Evolutionary conservation across 1,139 yeast genomes (phyloP), one percentile per base, ranked within the genome.

Genomic region (Suhomyces chickasaworum): DNA sequence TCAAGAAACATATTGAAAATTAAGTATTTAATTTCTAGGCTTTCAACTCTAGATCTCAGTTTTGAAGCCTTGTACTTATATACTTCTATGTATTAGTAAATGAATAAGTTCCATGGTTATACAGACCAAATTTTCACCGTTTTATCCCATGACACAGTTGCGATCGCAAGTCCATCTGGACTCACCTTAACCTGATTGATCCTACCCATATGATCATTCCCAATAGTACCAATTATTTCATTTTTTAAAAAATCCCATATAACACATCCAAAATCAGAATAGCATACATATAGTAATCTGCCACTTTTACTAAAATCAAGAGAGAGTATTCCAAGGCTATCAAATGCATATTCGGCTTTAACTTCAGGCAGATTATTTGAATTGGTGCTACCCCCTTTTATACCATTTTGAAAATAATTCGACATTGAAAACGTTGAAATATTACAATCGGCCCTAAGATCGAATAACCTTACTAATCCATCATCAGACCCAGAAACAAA

Each of bases 401-500:
- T 13, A 7, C 32, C 32, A 29, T 6, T 7, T 13, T 29, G 32
- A 29, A 29, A 29, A 29, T 29, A 29, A 13, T 13, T 13, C 2
- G 54, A 48, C 47, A 83, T 61, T 8, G 77, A 65, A 63, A 83
- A 89, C 13, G 60, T 61, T 5, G 82, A 76, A 37, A 90, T 61
- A 53, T 81, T 84, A 53, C 95, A 81, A 62, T 87, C 96, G 4
- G 91, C 77, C 51, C 97, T 73, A 41, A 87, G 64, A 61, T 91
- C 97, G 63, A 80, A 87, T 44, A 89, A 64, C 45, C 88, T 75
- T n/a, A 88, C 72, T 0, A 76, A 62, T 1, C 95, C 93, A 60
- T 89, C 95, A 56, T 89, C 97, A 36, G 89, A 78, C 1, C 96
- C 97, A 2, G 83, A 73, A 0, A 78, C 78, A 54, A 86, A 78